A percentile compares a stretch with the other conserved stretches of the same genome.
These are phyloP conservation scores for Phanerochaete carnosa DNA, from an alignment of 768 basidiomycete species.

Conservation along the genomic window DNA sequence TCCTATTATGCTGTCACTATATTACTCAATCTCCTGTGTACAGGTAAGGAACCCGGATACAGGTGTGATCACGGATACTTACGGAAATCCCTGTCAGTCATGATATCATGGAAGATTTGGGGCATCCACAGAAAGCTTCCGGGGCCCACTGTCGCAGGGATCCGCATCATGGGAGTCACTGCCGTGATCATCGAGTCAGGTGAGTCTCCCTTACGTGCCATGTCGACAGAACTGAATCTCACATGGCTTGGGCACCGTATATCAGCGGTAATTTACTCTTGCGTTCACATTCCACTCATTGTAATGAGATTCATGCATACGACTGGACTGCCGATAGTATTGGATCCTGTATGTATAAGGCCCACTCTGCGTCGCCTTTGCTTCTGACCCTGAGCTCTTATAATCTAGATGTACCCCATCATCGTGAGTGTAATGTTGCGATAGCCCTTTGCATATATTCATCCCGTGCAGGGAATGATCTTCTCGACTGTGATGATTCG, in stretches of 20 bases:
- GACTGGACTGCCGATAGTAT: neutral
- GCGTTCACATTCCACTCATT: slow-evolving; percentile 18
- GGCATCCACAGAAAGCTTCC: slow-evolving; percentile 15
- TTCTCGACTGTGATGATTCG: slow-evolving; percentile 28
- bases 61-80: too few relatives aligned
- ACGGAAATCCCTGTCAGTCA: too few relatives aligned
- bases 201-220: neutral
- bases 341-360: neutral
- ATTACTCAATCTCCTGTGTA: slow-evolving; percentile 24
- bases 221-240: neutral
- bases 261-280: slow-evolving; percentile 18
- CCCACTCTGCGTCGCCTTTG: too few relatives aligned
- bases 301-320: slow-evolving; percentile 8
- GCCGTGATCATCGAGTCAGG: slow-evolving; percentile 21
- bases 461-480: slow-evolving; percentile 3
- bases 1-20: slow-evolving; percentile 24
- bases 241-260: neutral
- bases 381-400: too few relatives aligned
- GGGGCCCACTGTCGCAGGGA: neutral
- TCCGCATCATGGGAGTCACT: slow-evolving; percentile 9
- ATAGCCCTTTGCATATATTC: too few relatives aligned
- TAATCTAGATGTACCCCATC: too few relatives aligned
- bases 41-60: slow-evolving; percentile 16
- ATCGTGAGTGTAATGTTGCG: too few relatives aligned
- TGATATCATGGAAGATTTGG: slow-evolving; percentile 25